Evolutionary conservation across 169 alveolate species (phyloP), one percentile per base, ranked within the genome.

Genomic region (Plasmodium gallinaceum): DNA sequence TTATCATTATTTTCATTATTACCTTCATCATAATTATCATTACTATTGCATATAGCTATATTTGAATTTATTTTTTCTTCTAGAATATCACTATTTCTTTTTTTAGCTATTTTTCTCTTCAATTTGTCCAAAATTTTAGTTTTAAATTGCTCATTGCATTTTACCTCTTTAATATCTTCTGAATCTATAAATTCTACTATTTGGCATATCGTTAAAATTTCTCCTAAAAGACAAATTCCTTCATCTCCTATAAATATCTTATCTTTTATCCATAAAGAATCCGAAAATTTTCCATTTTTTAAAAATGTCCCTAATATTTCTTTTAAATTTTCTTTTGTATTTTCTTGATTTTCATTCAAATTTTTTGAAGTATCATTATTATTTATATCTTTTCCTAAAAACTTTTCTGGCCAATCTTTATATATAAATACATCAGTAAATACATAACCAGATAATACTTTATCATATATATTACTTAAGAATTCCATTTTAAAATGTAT

Each of bases 181-280:
- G 89, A 66, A 51, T 78, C 89, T 43, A 78, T 16, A 37, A 62
- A 78, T 42, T 78, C 65, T 37, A 78, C 73, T 51, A 78, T 78
- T 48, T 78, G 89, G 37, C 89, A 78, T 10, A 78, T 78, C 24
- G 89, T 78, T 78, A 78, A 42, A 8, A 78, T 58, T 65, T 78
- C 89, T 12, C 89, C 89, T 64, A 78, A 45, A 26, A 78, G 51
- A 78, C 65, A 78, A 45, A 78, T 64, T 9, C 89, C 89, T 66
- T 78, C 89, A 57, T 78, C 89, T 16, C 89, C 89, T 78, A 78
- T 78, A 60, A 78, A 78, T 73, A 78, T 78, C 65, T 78, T 78
- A 45, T 78, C 75, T 42, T 64, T 61, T 39, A 54, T 73, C 89
- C 89, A 78, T 24, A 78, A 39, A 16, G 89, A 68, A 52, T 78